A percentile compares a stretch with the other conserved stretches of the same genome.
These are phyloP conservation scores for Acaromyces ingoldii DNA, from an alignment of 1,284 basidiomycete species.

Conservation along the genomic window DNA sequence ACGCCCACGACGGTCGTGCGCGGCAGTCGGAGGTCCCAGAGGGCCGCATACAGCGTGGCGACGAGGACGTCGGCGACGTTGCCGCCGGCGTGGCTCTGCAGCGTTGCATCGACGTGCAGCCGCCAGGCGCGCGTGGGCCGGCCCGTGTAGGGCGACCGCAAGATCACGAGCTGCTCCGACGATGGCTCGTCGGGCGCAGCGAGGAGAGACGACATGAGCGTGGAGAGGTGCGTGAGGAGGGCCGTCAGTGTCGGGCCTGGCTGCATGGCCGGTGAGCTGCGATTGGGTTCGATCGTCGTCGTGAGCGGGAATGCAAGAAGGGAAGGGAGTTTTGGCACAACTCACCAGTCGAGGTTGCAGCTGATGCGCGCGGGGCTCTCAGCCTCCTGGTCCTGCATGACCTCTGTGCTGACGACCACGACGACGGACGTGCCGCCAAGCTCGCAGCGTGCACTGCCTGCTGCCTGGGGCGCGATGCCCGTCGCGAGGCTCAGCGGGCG, in stretches of 20 bases:
- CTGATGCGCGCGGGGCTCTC: slow-evolving; percentile 17
- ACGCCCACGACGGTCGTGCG: slow-evolving; percentile 32
- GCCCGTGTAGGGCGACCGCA: not conserved
- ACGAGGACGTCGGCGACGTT: slow-evolving; percentile 43
- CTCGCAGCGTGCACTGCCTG: slow-evolving; percentile 33
- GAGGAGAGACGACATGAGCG: too few relatives aligned
- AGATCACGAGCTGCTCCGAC: not conserved
- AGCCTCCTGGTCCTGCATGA: slow-evolving; percentile 18
- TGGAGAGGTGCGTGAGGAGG: slow-evolving; percentile 5
- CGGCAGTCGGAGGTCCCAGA: slow-evolving; percentile 37
- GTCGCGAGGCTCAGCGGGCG: slow-evolving; percentile 31
- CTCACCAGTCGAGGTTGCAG: slow-evolving; percentile 28
- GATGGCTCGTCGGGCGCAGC: not conserved
- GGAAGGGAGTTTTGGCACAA: not conserved
- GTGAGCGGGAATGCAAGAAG: not conserved
- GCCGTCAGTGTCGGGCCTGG: slow-evolving; percentile 3
- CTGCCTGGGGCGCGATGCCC: slow-evolving; percentile 26
- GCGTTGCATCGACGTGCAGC: slow-evolving; percentile 35
- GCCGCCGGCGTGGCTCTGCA: slow-evolving; percentile 40
- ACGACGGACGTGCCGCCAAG: slow-evolving; percentile 40
- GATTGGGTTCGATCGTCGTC: not conserved
- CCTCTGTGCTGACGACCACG: slow-evolving; percentile 43
- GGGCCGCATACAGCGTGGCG: slow-evolving; percentile 34
- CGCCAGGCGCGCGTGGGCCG: slow-evolving; percentile 21
- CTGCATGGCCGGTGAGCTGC: not conserved